phyloP scores from a whole-genome alignment of 1,284 basidiomycete genomes.

The Trichosporon faecale region DNA sequence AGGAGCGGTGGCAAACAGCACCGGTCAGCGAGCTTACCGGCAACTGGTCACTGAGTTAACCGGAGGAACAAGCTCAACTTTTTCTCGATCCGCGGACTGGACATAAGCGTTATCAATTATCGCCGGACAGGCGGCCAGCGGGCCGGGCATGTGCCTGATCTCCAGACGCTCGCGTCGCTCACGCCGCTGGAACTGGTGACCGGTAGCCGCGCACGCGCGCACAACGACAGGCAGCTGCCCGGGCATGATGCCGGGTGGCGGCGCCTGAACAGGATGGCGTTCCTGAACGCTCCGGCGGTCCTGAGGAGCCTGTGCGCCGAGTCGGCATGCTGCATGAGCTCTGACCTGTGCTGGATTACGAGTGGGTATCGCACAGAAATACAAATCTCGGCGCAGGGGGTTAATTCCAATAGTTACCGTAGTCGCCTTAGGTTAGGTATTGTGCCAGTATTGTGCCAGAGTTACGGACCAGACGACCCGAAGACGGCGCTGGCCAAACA shows the following conservation, averaged over 20 bases:
- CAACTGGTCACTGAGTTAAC: neutral
- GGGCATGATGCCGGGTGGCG: constrained; percentile 1
- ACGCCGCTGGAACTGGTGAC: neutral
- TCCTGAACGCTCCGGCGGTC: neutral
- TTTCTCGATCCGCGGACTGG: neutral
- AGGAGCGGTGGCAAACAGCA: neutral
- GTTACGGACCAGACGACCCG: neutral
- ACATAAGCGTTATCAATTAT: constrained; percentile 3
- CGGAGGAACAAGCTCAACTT: neutral
- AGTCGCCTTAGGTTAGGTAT: neutral
- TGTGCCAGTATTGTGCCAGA: neutral
- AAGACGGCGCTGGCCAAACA: neutral
- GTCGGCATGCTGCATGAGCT: neutral
- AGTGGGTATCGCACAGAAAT: neutral
- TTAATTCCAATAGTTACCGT: neutral
- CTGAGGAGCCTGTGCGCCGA: constrained; percentile 1
- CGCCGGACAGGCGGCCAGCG: neutral
- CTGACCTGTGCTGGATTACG: constrained; percentile 1
- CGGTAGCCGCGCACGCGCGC: neutral
- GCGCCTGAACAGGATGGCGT: neutral
- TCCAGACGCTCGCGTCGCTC: neutral
- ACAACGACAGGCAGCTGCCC: neutral
- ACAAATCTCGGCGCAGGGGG: neutral
- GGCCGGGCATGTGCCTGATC: neutral
- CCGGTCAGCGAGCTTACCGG: neutral